Evolutionary conservation across 1,284 basidiomycete species (phyloP).

Genomic region (Dichomitus squalens): DNA sequence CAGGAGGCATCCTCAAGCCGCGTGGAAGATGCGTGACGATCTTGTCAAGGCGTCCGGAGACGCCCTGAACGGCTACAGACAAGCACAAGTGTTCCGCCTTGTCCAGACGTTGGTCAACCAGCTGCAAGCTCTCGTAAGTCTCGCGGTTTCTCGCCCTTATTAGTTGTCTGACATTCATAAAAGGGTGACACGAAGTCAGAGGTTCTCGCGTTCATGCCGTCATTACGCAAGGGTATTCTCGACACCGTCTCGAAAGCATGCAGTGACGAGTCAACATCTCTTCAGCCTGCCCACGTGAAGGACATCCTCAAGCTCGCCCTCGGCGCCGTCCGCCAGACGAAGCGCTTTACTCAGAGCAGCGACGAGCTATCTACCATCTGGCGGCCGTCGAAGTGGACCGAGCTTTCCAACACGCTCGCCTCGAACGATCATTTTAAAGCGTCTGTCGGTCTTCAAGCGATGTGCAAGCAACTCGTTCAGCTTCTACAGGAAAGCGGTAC

Average conservation of each 20-base stretch:
- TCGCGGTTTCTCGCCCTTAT: background rate
- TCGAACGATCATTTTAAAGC: slow-evolving; percentile 47
- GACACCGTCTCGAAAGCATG: slow-evolving; percentile 55
- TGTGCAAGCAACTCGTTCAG: slow-evolving; percentile 51
- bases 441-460: slow-evolving; percentile 44
- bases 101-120: slow-evolving; percentile 69
- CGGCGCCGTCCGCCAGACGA: slow-evolving; percentile 66
- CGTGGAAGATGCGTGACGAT: slow-evolving; percentile 68
- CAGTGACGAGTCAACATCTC: slow-evolving; percentile 41
- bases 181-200: slow-evolving; percentile 24
- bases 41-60: slow-evolving; percentile 57
- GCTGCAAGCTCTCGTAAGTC: slow-evolving; percentile 53
- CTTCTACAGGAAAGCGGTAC: slow-evolving; percentile 17
- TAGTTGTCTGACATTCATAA: background rate
- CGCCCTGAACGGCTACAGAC: slow-evolving; percentile 76
- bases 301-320: slow-evolving; percentile 79
- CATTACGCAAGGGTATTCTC: slow-evolving; percentile 55
- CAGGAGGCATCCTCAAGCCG: slow-evolving; percentile 65
- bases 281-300: slow-evolving; percentile 76
- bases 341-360: slow-evolving; percentile 38
- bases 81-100: slow-evolving; percentile 75
- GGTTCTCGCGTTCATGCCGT: slow-evolving; percentile 49
- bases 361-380: slow-evolving; percentile 39
- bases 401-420: slow-evolving; percentile 40
- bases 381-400: slow-evolving; percentile 46